phyloP scores from a whole-genome alignment of 2,329 filamentous ascomycete genomes.

The Celoporthe dispersa region DNA sequence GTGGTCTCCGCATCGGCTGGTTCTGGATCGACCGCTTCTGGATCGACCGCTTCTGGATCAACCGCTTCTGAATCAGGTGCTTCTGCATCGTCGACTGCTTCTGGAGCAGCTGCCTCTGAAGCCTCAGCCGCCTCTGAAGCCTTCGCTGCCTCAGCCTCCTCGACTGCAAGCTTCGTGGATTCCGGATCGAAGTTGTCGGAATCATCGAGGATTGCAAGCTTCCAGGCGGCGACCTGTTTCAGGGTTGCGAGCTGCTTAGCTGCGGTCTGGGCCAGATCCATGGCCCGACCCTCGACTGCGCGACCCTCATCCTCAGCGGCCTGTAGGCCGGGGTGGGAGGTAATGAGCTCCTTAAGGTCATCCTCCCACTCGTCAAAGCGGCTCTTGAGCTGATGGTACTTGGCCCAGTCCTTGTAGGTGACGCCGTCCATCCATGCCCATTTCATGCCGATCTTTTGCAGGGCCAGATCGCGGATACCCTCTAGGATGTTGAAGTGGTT shows the following conservation, averaged over 20 bases:
- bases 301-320: constrained; percentile 65
- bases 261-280: constrained; percentile 77
- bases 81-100: constrained; percentile 32
- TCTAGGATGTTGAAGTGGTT: constrained; percentile 83
- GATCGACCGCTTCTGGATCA: constrained; percentile 34
- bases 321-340: constrained; percentile 71
- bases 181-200: constrained; percentile 80
- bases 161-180: constrained; percentile 61
- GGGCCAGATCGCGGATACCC: constrained; percentile 78
- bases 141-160: constrained; percentile 41
- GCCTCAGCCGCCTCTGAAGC: constrained; percentile 42
- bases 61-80: constrained; percentile 34
- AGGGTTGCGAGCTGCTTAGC: constrained; percentile 80
- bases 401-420: constrained; percentile 96
- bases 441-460: constrained; percentile 89
- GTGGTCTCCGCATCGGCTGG: background rate
- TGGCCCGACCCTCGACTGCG: constrained; percentile 73
- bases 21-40: constrained; percentile 19
- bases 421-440: constrained; percentile 97
- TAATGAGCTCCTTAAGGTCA: constrained; percentile 77
- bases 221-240: constrained; percentile 85
- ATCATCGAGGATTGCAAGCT: constrained; percentile 74
- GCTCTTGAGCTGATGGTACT: constrained; percentile 86
- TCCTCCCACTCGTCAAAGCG: constrained; percentile 84
- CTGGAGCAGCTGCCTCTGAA: constrained; percentile 42